Base-by-base conservation (phyloP, 1,284 basidiomycete species). In the Peniophora sp. region DNA sequence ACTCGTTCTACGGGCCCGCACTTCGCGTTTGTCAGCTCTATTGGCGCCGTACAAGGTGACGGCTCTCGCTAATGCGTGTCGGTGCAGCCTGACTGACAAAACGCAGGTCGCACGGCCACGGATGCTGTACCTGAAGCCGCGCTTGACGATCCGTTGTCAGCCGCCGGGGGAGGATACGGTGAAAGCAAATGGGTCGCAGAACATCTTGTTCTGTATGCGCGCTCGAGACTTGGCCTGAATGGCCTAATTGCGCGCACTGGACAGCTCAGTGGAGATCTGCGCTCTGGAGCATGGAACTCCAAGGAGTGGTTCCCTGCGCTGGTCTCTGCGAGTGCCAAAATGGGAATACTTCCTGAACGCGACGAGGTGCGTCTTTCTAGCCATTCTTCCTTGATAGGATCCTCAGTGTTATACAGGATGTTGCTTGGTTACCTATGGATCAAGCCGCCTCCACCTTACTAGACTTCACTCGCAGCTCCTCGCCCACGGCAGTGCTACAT, bases 371-470 rank as follows among this genome's bases (percentile, higher is more conserved):
- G 48, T 41, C 39, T 8, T n/a, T 22, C n/a, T 32, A 5, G 27
- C 12, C 27, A 6, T 5, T 6, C 12, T 6, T 32, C 12, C 27
- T 6, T 32, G 27, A 12, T 12, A 5, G 27, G 6, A 12, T 12
- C 6, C 27, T 32, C 6, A 32, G 5, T 12, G 12, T 32, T 12
- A 32, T 41, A 8, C 39, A 41, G 39, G 39, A 17, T 9, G 23
- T n/a, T 20, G 61, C 65, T 1, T 70, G 67, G 64, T 50, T 68
- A 14, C 65, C 65, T 12, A 52, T 64, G 22, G 55, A 69, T 45
- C 48, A 53, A 10, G 67, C 65, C 10, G 67, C 67, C 3, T 41
- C 54, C 5, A 57, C 57, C 47, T 67, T 67, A 6, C 55, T 65
- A 20, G 67, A 67, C n/a, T 44, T 62, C 47, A 51, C 54, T 9